Conservation (phyloP, 208 protist species). For the Trypanosoma congolense region DNA sequence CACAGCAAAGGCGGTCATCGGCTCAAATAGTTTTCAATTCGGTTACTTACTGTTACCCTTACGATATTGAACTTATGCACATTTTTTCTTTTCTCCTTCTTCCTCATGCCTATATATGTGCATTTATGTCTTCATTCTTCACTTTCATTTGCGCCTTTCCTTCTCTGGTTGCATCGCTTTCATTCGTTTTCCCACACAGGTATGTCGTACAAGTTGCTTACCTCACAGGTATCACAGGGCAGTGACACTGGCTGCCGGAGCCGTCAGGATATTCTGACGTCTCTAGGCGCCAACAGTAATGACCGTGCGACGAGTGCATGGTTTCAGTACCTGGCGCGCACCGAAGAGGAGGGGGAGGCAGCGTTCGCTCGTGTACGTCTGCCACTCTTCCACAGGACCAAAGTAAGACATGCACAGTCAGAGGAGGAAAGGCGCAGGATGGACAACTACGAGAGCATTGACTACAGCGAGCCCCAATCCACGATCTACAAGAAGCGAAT, state of each 20-base stretch:
- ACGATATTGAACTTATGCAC: too few species aligned
- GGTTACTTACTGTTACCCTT: too few species aligned
- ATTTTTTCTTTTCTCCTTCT: too few species aligned
- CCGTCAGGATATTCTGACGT: conserved; percentile 1
- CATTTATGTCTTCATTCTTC: too few species aligned
- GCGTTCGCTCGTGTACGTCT: conserved; percentile 34
- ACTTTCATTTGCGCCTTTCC: conserved; percentile 12
- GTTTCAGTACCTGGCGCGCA: conserved; percentile 41
- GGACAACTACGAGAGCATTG: conserved; percentile 77
- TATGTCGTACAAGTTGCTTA: conserved; percentile 2
- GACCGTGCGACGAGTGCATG: conserved; percentile 35
- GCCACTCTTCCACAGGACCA: conserved; percentile 43
- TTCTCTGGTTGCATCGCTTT: background rate
- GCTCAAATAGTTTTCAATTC: too few species aligned
- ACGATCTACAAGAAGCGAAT: conserved; percentile 39
- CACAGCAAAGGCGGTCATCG: too few species aligned
- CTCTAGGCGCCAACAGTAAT: conserved; percentile 1
- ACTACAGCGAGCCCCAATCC: conserved; percentile 62
- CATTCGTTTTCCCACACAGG: background rate
- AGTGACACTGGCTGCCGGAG: background rate
- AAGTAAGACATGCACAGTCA: conserved; percentile 51
- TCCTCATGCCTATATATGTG: too few species aligned
- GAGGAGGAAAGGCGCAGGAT: conserved; percentile 59
- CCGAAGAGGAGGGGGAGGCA: conserved; percentile 44
- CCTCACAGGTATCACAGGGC: background rate